Conservation (phyloP, 2,329 filamentous ascomycete genomes). For the Neopestalotiopsis clavispora region DNA sequence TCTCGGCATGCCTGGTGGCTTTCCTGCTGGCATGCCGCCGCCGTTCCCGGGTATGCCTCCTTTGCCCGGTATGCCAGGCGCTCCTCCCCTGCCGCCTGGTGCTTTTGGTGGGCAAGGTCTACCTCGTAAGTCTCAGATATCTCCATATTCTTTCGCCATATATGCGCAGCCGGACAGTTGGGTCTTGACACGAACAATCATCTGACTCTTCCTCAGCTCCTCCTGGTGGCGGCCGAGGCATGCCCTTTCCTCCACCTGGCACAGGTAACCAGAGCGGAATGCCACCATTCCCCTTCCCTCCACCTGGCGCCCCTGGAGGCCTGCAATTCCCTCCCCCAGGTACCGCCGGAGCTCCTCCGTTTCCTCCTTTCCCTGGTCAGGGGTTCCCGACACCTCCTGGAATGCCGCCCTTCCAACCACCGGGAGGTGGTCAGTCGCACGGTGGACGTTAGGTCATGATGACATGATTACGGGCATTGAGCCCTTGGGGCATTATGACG, state of each 20-base stretch:
- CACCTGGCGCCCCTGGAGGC: background rate
- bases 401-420: conserved; percentile 35
- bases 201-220: conserved; percentile 30
- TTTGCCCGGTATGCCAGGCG: conserved; percentile 42
- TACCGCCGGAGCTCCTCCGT: conserved; percentile 51
- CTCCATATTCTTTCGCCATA: conserved; percentile 18
- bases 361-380: conserved; percentile 49
- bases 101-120: conserved; percentile 39
- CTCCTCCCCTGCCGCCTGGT: conserved; percentile 12
- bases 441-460: conserved; percentile 35
- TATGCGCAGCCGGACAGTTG: background rate
- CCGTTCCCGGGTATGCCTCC: conserved; percentile 17
- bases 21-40: conserved; percentile 42
- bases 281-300: conserved; percentile 33
- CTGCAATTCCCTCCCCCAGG: conserved; percentile 40
- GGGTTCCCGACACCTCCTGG: conserved; percentile 46
- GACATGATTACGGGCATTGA: background rate
- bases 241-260: conserved; percentile 54
- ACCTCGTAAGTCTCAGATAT: conserved; percentile 54
- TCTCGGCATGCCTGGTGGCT: conserved; percentile 54
- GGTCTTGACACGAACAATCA: background rate
- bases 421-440: conserved; percentile 34
- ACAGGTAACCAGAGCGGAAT: background rate
- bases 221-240: conserved; percentile 38
- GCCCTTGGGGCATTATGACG: background rate